These are phyloP conservation scores for Protomyces pachydermus DNA, from an alignment of 1,139 yeast genomes.

Conservation along the genomic window DNA sequence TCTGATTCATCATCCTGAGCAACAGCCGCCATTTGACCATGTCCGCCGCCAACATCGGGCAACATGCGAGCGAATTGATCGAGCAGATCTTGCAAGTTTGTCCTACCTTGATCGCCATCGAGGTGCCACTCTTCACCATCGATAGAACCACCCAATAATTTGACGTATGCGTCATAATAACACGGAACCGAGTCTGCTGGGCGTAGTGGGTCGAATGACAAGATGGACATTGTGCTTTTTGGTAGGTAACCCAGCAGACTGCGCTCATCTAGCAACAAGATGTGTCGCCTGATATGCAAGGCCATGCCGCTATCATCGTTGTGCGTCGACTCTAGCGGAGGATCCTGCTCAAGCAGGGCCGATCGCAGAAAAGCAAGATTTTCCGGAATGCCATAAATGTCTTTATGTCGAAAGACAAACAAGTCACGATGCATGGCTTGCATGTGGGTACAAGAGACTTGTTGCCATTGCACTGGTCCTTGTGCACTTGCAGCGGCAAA, in stretches of 20 bases:
- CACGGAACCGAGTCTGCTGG: conserved; percentile 26
- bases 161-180: neutral
- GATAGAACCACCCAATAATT: neutral
- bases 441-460: conserved; percentile 27
- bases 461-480: conserved; percentile 29
- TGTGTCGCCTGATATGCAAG: conserved; percentile 35
- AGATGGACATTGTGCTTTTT: conserved; percentile 1
- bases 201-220: conserved; percentile 28
- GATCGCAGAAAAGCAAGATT: conserved; percentile 31
- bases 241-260: conserved; percentile 26
- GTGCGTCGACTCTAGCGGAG: conserved; percentile 13
- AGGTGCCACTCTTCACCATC: too few species aligned
- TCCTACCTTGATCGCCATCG: too few species aligned
- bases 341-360: conserved; percentile 25
- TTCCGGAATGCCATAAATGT: conserved; percentile 35
- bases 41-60: too few species aligned
- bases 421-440: conserved; percentile 33
- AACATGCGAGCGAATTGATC: too few species aligned
- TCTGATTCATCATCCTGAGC: neutral
- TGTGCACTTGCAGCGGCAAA: conserved; percentile 44
- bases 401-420: conserved; percentile 35
- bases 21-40: neutral
- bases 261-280: conserved; percentile 34
- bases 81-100: too few species aligned
- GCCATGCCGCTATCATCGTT: conserved; percentile 29